Base-by-base conservation (phyloP, 2,329 filamentous ascomycete genomes). In the Paramyrothecium sp. region DNA sequence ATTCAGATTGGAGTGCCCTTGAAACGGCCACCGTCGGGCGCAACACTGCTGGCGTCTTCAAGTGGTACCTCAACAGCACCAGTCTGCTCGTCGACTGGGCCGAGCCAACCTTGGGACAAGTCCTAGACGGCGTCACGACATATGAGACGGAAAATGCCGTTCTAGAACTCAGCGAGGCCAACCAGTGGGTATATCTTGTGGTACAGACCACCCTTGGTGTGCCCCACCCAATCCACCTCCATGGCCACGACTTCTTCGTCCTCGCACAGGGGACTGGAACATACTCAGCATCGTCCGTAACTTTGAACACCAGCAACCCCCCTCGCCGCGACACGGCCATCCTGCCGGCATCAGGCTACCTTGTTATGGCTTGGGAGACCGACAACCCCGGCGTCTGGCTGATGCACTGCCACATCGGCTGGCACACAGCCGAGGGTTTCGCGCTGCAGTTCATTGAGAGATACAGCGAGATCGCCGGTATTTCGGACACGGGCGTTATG, bases 251-350 rank as follows among this genome's bases (percentile, higher is more conserved):
- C 53, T 67, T 66, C 49, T 57, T 57, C 41, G 33, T 67, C 21
- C 60, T 67, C 13, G 65, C 60, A 16, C 55, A 58, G 41, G 64
- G 61, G 10, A 50, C 33, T 5, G 57, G 60, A 16, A 58, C 56
- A 19, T 66, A 58, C 48, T 54, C 60, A 30, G n/a, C 57, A 17
- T 48, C 44, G 13, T 38, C 48, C 11, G 55, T 62, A 7, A 58
- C 49, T 1, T 58, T 65, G 20, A 57, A 61, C 20, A 57, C 30
- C 4, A 11, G 50, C 53, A 83, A 83, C 63, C 79, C 81, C 1
- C 76, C 78, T 11, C 77, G 81, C 10, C 75, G 81, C 20, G 81
- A 84, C 62, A 78, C 81, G 5, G 80, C 79, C 1, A 74, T 79
- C 47, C 69, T 84, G 0, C 74, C 73, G 0, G 62, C 57, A 2